Evolutionary conservation across 2,329 filamentous ascomycete species (phyloP).

Genomic region (Periconia macrospinosa): DNA sequence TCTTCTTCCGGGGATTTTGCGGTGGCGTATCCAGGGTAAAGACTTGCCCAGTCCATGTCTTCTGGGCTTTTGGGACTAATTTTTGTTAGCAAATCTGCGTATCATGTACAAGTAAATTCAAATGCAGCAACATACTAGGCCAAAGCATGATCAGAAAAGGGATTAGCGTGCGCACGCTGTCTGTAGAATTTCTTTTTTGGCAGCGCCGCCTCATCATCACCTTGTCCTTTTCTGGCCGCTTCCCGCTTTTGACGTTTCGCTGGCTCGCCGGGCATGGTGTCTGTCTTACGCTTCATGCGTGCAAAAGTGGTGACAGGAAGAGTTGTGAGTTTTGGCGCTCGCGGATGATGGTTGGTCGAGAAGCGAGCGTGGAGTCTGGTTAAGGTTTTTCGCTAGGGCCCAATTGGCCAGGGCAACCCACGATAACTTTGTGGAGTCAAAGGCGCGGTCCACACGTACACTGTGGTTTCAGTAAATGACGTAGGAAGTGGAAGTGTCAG

Average conservation of each 20-base stretch:
- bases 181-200: conserved; percentile 96
- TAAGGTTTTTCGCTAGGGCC: conserved; percentile 37
- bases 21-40: conserved; percentile 73
- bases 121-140: conserved; percentile 65
- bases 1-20: conserved; percentile 38
- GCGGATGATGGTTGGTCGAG: conserved; percentile 2
- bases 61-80: conserved; percentile 74
- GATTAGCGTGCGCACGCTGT: conserved; percentile 95
- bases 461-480: conserved; percentile 11
- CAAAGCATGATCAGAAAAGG: conserved; percentile 91
- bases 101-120: neutral
- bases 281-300: neutral
- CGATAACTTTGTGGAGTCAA: conserved; percentile 4
- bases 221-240: conserved; percentile 44
- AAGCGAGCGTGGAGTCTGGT: conserved; percentile 16
- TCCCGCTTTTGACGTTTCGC: conserved; percentile 51
- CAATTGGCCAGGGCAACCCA: conserved; percentile 12
- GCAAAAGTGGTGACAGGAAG: neutral
- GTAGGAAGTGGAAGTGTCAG: neutral
- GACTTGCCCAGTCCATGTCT: conserved; percentile 86
- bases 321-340: conserved; percentile 2
- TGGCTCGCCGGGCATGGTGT: conserved; percentile 37
- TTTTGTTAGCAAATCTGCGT: conserved; percentile 15
- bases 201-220: conserved; percentile 57
- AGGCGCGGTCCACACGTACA: conserved; percentile 16